These are phyloP conservation scores for Ogataea pini DNA, from an alignment of 805 yeast species.

Conservation along the genomic window DNA sequence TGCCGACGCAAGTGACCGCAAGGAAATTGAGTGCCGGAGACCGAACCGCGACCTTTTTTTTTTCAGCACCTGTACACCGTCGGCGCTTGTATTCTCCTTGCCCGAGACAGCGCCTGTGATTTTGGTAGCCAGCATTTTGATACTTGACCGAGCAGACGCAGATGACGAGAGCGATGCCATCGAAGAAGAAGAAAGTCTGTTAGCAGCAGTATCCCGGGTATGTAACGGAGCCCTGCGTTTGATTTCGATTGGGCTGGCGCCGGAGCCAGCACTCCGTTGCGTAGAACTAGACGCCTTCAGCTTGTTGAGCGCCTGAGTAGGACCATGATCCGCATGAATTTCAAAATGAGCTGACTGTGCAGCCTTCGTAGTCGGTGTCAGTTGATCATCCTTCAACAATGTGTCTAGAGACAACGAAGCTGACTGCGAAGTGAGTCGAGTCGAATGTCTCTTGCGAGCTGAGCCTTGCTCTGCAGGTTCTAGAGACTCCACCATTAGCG, in stretches of 20 bases:
- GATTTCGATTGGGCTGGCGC: neutral
- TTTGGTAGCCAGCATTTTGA: conserved; percentile 27
- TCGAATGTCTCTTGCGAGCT: conserved; percentile 8
- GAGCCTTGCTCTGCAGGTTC: neutral
- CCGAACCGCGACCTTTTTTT: conserved; percentile 27
- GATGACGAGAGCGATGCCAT: conserved; percentile 24
- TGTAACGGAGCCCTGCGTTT: conserved; percentile 8
- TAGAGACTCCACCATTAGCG: conserved; percentile 3
- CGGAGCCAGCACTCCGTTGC: neutral
- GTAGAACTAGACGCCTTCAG: neutral
- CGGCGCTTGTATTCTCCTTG: conserved; percentile 6
- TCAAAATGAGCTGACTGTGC: conserved; percentile 2
- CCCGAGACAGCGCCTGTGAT: conserved; percentile 21
- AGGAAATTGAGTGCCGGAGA: conserved; percentile 34
- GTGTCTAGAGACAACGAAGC: conserved; percentile 21
- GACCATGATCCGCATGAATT: conserved; percentile 1
- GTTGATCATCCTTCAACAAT: conserved; percentile 13
- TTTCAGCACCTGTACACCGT: conserved; percentile 13
- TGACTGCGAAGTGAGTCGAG: conserved; percentile 15
- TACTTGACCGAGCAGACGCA: conserved; percentile 25
- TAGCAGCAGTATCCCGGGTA: conserved; percentile 6
- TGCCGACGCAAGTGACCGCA: conserved; percentile 28
- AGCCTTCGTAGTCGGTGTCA: neutral
- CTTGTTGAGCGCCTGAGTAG: neutral
- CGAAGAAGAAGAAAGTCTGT: conserved; percentile 22